phyloP scores from a whole-genome alignment of 129 eudicot species.

The Flaveria bidentis region DNA sequence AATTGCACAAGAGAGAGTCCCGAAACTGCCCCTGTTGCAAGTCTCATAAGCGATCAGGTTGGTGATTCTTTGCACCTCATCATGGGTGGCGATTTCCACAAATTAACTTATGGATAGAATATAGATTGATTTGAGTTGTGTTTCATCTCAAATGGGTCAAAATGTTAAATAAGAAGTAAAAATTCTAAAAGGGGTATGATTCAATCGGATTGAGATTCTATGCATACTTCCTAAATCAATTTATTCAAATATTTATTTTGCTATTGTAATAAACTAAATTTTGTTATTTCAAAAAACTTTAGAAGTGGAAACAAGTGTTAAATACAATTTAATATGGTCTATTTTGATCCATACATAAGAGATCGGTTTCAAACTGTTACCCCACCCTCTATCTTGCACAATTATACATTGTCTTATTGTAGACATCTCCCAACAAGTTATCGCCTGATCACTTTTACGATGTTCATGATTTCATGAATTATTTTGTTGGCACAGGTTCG shows the following conservation, averaged over 20 bases:
- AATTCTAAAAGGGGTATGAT: not conserved
- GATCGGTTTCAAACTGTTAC: not conserved
- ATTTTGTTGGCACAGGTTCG: conserved; percentile 49
- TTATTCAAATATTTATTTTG: not conserved
- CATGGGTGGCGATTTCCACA: not conserved
- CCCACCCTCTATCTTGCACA: not conserved
- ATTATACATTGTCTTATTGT: not conserved
- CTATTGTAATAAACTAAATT: not conserved
- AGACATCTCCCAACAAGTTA: not conserved
- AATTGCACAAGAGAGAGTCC: conserved; percentile 30
- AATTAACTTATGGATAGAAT: not conserved
- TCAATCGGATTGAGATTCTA: conserved; percentile 4
- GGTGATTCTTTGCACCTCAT: conserved; percentile 12
- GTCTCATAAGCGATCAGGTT: conserved; percentile 84
- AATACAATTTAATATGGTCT: not conserved
- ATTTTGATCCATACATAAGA: not conserved
- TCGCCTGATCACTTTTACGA: not conserved
- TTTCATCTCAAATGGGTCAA: not conserved
- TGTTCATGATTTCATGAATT: not conserved
- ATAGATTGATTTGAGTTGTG: not conserved
- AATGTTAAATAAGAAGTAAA: not conserved
- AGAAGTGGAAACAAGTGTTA: not conserved
- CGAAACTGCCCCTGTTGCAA: conserved; percentile 48
- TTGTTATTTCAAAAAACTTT: not conserved
- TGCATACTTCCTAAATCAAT: not conserved